Percentiles rank a stretch among this genome's conserved stretches.
Conservation (phyloP, 345 rosid genomes). For the Citrus cavaleriei region DNA sequence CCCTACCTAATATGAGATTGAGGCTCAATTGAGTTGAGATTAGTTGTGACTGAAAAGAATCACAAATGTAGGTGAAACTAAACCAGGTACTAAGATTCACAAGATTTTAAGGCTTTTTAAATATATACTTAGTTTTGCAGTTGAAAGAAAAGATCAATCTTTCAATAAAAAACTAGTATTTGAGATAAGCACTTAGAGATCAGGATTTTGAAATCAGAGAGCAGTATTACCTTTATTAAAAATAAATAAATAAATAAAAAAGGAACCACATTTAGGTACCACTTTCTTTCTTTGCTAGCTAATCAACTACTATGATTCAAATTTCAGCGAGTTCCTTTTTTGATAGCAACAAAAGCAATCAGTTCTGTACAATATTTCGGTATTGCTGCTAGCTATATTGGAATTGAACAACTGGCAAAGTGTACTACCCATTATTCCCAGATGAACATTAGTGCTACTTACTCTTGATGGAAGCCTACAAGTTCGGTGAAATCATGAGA, state of each 20-base stretch:
- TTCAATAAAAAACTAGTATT: background rate
- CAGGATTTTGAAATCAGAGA: background rate
- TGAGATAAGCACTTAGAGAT: background rate
- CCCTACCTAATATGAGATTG: background rate
- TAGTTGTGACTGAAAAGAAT: background rate
- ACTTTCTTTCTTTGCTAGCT: background rate
- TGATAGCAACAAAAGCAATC: background rate
- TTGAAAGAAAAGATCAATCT: background rate
- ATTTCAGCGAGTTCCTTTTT: background rate
- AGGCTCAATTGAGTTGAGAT: background rate
- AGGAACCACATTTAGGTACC: background rate
- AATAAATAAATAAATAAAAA: background rate
- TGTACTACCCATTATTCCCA: background rate
- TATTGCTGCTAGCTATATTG: background rate
- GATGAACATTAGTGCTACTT: slow-evolving; percentile 21
- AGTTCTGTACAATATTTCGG: background rate
- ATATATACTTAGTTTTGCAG: background rate
- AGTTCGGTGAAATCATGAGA: slow-evolving; percentile 94
- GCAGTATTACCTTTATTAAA: background rate
- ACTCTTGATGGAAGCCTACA: slow-evolving; percentile 98
- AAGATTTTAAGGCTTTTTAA: background rate
- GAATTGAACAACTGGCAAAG: too few relatives aligned
- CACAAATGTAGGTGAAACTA: background rate
- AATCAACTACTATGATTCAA: background rate
- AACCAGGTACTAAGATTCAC: background rate